Evolutionary conservation across 2,329 filamentous ascomycete species (phyloP), one percentile per base, ranked within the genome.

Genomic region (Talaromyces amestolkiae): DNA sequence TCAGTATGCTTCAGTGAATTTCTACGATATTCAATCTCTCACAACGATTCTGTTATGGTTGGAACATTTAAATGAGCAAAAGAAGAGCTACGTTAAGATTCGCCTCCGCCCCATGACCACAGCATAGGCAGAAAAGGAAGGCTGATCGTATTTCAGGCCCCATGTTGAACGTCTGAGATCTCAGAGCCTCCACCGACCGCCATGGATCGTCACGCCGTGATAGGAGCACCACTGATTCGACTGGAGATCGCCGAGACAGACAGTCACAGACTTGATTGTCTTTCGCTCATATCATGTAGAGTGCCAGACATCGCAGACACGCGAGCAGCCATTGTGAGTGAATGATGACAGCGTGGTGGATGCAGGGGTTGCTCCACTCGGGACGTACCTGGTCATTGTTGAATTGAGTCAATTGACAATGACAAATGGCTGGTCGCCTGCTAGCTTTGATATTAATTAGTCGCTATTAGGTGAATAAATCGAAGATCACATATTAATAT

Each of bases 291-390:
- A 31, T 4, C 7, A 31, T 31, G 27, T 31, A 31, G 27, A 31
- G 27, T 31, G 27, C 27, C 43, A n/a, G 58, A 61, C 58, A 51
- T 11, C 7, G 31, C 47, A 22, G 60, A 62, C 60, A 62, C 35
- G 47, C 47, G 33, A 53, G 59, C 59, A 31, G 45, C 47, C 33
- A 53, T 62, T 63, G 61, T 37, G 13, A 53, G 39, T 31, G 27
- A 31, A 6, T 5, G 27, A 31, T 33, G 49, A 27, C 49, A 45
- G 61, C 37, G 37, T 47, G 61, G 61, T 54, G 61, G 35, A 63
- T 63, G 49, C 61, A 63, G 61, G 61, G 51, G 61, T 8, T 37
- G 51, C 15, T 56, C 31, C 33, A 56, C 53, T 56, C 41, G 45
- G 33, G 33, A 54, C n/a, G 33, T 56, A 37, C n/a, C 31, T 54